Evolutionary conservation across 345 rosid genomes (phyloP), one percentile per base, ranked within the genome.

Genomic region (Reutealis trisperma): DNA sequence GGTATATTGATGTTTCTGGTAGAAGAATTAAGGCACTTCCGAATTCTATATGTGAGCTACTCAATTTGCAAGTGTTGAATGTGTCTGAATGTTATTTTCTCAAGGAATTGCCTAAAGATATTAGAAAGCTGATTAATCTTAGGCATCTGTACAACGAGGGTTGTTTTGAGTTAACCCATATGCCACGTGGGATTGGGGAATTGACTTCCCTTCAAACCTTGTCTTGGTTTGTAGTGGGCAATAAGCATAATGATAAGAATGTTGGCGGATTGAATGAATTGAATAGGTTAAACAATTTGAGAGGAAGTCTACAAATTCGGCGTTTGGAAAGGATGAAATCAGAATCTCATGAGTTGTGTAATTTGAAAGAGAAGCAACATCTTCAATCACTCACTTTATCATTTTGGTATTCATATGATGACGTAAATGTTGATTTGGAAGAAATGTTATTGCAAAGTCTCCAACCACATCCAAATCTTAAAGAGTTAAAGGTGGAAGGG

Each of bases 51-150:
- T 44, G 64, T 22, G 55, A 15, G 14, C 66, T 81, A 9, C 15
- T 11, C 14, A 75, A 79, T 55, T 70, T 79, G 70, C 66, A 74
- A 44, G 73, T 75, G 37, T 25, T 75, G 15, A 75, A 67, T 41
- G 41, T 75, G 22, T 24, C 63, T 13, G 1, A 5, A 8, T 75
- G 72, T 42, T 2, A 0, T 0, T 34, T 9, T 8, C 54, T 75
- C 3, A 67, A 55, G 12, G 41, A 13, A n/a, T n/a, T n/a, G n/a
- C n/a, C n/a, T n/a, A n/a, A n/a, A n/a, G n/a, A n/a, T n/a, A n/a
- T n/a, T n/a, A 1, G 8, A 4, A 41, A 67, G 25, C 42, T 75
- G 58, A 41, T 75, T 1, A 58, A 58, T 58, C 73, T 75, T 3
- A 58, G 58, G 45, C 79, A 68, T 76, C 30, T 76, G 5, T 5